Evolutionary conservation across 306 rosid genomes (phyloP), one percentile per base, ranked within the genome.

Genomic region (Citrullus mucosospermus): DNA sequence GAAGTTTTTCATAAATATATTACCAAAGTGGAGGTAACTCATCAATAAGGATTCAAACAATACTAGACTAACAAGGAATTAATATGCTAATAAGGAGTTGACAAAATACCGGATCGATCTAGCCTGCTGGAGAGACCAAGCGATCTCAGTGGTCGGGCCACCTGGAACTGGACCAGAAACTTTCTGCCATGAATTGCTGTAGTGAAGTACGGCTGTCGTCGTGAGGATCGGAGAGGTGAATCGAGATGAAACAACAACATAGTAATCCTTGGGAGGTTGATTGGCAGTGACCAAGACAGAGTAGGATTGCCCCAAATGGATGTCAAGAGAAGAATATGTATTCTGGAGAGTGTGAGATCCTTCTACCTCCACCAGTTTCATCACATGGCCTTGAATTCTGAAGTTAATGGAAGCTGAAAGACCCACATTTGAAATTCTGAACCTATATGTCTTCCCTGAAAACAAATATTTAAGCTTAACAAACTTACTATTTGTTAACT

Each of bases 321-420:
- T 81, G 87, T 92, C 98, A 14, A 95, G 88, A 72, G 97, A 88
- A 78, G 93, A 80, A 78, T 92, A 92, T 1, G 80, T 55, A 80
- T 86, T 95, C 84, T 95, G 97, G 59, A 95, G 90, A 61, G 98
- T 95, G 82, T 95, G 98, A 75, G 98, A 92, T 76, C 98, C 98
- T 86, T 95, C 98, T 28, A 92, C 98, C 82, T 95, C 98, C 58
- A 95, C 88, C 70, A 95, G 82, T 81, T 91, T 95, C 97, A 95
- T 36, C 2, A 2, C 48, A 82, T 95, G 98, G 0, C 97, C 96
- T 18, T 91, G 93, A 81, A 95, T 91, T 87, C 98, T 91, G 85
- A 95, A 92, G 87, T 95, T 95, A 36, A 95, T 83, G 78, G 97
- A 92, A 80, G 98, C 87, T 48, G 97, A 61, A n/a, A 92, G 85